Evolutionary conservation across 192 early-diverging fungal species (phyloP).

Genomic region (Backusella australiensis): DNA sequence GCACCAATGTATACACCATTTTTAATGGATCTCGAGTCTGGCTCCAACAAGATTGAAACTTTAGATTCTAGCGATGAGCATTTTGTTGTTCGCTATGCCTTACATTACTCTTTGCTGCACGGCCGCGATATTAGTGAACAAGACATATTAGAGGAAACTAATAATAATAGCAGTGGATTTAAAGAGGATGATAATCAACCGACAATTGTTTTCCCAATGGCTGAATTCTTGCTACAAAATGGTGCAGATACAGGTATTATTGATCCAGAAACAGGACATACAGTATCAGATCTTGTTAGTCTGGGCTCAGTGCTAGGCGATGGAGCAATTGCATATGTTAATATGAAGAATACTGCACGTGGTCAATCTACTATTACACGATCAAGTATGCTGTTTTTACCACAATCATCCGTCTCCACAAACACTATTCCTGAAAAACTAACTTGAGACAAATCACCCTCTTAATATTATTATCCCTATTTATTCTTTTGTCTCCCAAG

Average conservation of each 20-base stretch:
- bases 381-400: neutral
- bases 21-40: neutral
- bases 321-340: conserved; percentile 29
- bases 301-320: conserved; percentile 14
- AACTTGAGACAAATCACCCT: neutral
- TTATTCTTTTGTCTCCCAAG: neutral
- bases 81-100: neutral
- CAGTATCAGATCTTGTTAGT: conserved; percentile 20
- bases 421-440: neutral
- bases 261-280: conserved; percentile 24
- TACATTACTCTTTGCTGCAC: conserved; percentile 12
- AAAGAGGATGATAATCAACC: neutral
- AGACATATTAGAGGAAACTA: neutral
- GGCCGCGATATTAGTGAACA: neutral
- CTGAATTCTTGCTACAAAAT: conserved; percentile 65
- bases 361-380: conserved; percentile 17
- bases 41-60: neutral
- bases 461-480: neutral
- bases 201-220: conserved; percentile 43
- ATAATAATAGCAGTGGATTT: neutral
- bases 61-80: neutral
- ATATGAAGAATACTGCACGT: conserved; percentile 23
- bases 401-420: neutral
- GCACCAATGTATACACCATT: neutral
- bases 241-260: conserved; percentile 40